phyloP scores from a whole-genome alignment of 225 moss, liverwort and hornwort genomes.

The Straminergon stramineum region DNA sequence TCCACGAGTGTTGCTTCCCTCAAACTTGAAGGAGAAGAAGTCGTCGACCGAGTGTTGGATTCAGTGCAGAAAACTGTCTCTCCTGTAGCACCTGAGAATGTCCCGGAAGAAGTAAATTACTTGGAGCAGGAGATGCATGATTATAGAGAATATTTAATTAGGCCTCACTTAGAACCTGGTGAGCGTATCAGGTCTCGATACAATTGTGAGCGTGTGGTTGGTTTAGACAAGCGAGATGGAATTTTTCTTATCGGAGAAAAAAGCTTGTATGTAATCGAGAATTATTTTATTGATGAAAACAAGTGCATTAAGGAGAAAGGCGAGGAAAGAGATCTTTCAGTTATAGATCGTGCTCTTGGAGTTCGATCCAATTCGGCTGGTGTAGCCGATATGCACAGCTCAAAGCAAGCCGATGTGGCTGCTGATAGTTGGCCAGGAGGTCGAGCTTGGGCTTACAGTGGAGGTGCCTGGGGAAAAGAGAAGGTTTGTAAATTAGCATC shows the following conservation, averaged over 20 bases:
- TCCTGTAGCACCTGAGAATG: slow-evolving; percentile 13
- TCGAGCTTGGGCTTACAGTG: slow-evolving; percentile 90
- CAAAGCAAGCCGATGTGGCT: slow-evolving; percentile 12
- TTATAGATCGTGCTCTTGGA: slow-evolving; percentile 80
- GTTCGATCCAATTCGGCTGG: slow-evolving; percentile 80
- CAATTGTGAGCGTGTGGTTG: slow-evolving; percentile 91
- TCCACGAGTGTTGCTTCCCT: slow-evolving; percentile 8
- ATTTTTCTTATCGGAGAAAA: slow-evolving; percentile 86
- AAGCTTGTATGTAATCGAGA: slow-evolving; percentile 83
- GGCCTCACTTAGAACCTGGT: slow-evolving; percentile 81
- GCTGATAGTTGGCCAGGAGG: slow-evolving; percentile 72
- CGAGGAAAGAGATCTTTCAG: slow-evolving; percentile 66
- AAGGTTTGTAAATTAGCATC: slow-evolving; percentile 5
- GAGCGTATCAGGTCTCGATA: slow-evolving; percentile 75
- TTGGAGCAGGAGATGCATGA: slow-evolving; percentile 69
- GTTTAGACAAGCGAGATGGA: slow-evolving; percentile 87
- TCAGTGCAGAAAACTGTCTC: slow-evolving; percentile 26
- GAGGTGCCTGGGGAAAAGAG: slow-evolving; percentile 85
- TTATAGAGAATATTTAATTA: slow-evolving; percentile 81
- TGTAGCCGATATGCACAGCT: slow-evolving; percentile 41
- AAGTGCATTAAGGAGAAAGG: slow-evolving; percentile 86
- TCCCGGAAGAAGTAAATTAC: slow-evolving; percentile 53
- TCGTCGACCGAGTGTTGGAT: slow-evolving; percentile 24
- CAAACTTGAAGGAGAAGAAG: slow-evolving; percentile 28
- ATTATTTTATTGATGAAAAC: slow-evolving; percentile 69